Conservation (phyloP, 208 protist genomes). For the Wallacemonas sp. region DNA sequence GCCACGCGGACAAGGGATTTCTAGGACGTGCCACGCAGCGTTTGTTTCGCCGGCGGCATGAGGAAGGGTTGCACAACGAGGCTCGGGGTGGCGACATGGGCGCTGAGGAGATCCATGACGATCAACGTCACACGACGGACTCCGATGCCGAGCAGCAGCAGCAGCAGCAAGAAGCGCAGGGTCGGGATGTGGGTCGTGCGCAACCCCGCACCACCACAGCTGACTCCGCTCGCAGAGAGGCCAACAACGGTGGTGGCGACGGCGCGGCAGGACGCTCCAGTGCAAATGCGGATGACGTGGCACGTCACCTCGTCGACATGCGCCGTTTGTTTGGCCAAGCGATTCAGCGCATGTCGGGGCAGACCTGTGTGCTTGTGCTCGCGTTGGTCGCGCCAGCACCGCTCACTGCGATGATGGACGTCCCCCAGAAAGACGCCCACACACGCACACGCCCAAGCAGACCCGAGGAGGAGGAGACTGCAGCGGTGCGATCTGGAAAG, state of each 20-base stretch:
- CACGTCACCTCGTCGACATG: slow-evolving; percentile 22
- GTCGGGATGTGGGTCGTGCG: no score
- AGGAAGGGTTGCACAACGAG: not conserved
- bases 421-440: not conserved
- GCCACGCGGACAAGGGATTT: not conserved
- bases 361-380: slow-evolving; percentile 41
- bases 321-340: slow-evolving; percentile 26
- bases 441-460: no score
- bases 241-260: not conserved
- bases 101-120: not conserved
- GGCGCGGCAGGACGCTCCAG: no score
- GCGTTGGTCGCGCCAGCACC: slow-evolving; percentile 26
- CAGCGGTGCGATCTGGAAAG: no score
- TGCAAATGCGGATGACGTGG: no score
- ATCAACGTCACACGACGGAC: not conserved
- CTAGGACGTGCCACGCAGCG: not conserved
- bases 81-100: not conserved
- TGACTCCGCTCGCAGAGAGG: not conserved
- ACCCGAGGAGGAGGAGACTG: no score
- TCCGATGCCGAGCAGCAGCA: no score
- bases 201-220: no score
- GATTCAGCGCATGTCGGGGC: slow-evolving; percentile 36
- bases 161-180: no score
- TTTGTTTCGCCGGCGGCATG: not conserved
- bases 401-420: slow-evolving; percentile 8